Conservation (phyloP, 2,329 filamentous ascomycete species). For the Clarireedia paspali region DNA sequence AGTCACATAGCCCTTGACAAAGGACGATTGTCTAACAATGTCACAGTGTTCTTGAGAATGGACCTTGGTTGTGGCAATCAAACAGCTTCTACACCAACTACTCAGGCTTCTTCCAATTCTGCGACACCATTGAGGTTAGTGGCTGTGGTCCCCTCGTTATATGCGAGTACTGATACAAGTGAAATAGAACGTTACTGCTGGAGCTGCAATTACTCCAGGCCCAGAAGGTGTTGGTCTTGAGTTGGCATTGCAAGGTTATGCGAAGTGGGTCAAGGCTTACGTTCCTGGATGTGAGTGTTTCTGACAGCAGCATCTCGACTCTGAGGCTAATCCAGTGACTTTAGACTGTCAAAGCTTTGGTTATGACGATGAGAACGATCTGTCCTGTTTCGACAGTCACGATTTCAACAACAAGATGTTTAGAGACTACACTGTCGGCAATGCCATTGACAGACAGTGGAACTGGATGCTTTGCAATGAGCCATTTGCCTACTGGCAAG, state of each 20-base stretch:
- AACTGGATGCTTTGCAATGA: constrained; percentile 57
- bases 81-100: constrained; percentile 43
- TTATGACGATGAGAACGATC: constrained; percentile 37
- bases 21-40: neutral
- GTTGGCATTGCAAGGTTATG: constrained; percentile 46
- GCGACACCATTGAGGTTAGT: constrained; percentile 34
- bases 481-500: constrained; percentile 51
- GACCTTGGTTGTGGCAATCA: constrained; percentile 50
- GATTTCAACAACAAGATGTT: constrained; percentile 41
- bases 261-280: constrained; percentile 42
- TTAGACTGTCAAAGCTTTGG: constrained; percentile 40
- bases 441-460: constrained; percentile 43
- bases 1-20: neutral
- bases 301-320: neutral
- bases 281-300: constrained; percentile 40
- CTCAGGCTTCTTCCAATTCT: constrained; percentile 38
- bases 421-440: constrained; percentile 40
- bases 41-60: constrained; percentile 41
- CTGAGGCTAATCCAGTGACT: neutral
- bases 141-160: neutral
- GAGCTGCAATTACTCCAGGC: constrained; percentile 26
- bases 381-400: constrained; percentile 47
- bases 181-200: constrained; percentile 26
- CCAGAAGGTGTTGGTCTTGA: constrained; percentile 43
- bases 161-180: neutral